Percentiles rank a stretch among this genome's conserved stretches.
These are phyloP conservation scores for Pichia kluyveri DNA, from an alignment of 805 yeast genomes.

Conservation along the genomic window DNA sequence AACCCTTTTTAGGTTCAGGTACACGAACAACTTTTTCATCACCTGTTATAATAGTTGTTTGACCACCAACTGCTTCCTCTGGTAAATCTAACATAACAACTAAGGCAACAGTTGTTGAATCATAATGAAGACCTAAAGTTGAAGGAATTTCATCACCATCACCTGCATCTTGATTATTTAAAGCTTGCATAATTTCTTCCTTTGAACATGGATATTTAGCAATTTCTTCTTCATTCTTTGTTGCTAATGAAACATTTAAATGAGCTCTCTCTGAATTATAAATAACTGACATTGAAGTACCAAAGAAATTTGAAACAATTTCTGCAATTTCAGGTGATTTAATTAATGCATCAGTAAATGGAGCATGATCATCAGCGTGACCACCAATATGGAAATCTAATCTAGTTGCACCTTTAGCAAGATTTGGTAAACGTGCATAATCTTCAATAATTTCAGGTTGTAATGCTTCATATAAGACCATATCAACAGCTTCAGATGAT, in stretches of 20 bases:
- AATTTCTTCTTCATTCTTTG: slow-evolving; percentile 10
- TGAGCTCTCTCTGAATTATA: slow-evolving; percentile 50
- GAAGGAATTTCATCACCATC: slow-evolving; percentile 33
- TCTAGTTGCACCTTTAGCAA: slow-evolving; percentile 24
- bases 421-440: slow-evolving; percentile 33
- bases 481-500: slow-evolving; percentile 46
- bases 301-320: slow-evolving; percentile 41
- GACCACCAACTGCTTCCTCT: slow-evolving; percentile 39
- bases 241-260: slow-evolving; percentile 37
- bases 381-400: slow-evolving; percentile 44
- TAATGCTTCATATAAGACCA: slow-evolving; percentile 47
- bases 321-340: slow-evolving; percentile 40
- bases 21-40: slow-evolving; percentile 23
- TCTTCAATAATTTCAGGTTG: slow-evolving; percentile 32
- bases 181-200: slow-evolving; percentile 4
- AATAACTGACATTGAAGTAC: slow-evolving; percentile 35
- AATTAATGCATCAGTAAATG: slow-evolving; percentile 44
- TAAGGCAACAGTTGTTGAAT: slow-evolving; percentile 39
- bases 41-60: slow-evolving; percentile 40
- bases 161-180: slow-evolving; percentile 11
- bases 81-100: slow-evolving; percentile 43
- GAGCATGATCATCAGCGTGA: slow-evolving; percentile 29
- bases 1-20: slow-evolving; percentile 36
- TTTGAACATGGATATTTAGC: slow-evolving; percentile 9
- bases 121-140: slow-evolving; percentile 39